A percentile compares a stretch with the other conserved stretches of the same genome.
phyloP scores from a whole-genome alignment of 805 yeast genomes.

The Grigorovia jiainica region DNA sequence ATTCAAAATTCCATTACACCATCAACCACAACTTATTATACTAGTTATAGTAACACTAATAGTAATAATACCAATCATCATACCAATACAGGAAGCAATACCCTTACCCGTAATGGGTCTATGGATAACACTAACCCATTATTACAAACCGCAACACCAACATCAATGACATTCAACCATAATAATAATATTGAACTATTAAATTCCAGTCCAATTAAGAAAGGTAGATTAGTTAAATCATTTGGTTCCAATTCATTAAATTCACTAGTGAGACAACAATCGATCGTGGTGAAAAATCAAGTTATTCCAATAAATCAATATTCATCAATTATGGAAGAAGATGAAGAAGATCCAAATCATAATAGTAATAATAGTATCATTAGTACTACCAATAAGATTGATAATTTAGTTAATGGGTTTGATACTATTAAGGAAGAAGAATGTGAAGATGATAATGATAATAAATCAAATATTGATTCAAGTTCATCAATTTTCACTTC shows the following conservation, averaged over 20 bases:
- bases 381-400: not conserved
- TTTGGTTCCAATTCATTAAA: conserved; percentile 19
- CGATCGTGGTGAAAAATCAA: conserved; percentile 28
- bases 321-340: conserved; percentile 17
- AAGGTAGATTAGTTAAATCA: conserved; percentile 17
- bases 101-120: no score
- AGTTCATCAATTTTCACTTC: conserved; percentile 2
- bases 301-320: conserved; percentile 27
- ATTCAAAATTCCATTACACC: conserved; percentile 17
- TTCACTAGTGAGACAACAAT: conserved; percentile 25
- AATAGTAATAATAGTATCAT: not conserved
- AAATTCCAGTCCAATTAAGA: not conserved
- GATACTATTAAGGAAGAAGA: conserved; percentile 10
- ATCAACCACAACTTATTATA: conserved; percentile 1
- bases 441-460: conserved; percentile 7
- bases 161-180: conserved; percentile 3
- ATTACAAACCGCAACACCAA: not conserved
- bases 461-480: not conserved
- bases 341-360: conserved; percentile 17
- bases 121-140: not conserved
- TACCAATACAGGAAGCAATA: not conserved
- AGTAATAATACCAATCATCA: not conserved
- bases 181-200: no score
- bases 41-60: not conserved
- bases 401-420: conserved; percentile 1